Conservation (phyloP, 257 asterid genomes). For the Salvia splendens region DNA sequence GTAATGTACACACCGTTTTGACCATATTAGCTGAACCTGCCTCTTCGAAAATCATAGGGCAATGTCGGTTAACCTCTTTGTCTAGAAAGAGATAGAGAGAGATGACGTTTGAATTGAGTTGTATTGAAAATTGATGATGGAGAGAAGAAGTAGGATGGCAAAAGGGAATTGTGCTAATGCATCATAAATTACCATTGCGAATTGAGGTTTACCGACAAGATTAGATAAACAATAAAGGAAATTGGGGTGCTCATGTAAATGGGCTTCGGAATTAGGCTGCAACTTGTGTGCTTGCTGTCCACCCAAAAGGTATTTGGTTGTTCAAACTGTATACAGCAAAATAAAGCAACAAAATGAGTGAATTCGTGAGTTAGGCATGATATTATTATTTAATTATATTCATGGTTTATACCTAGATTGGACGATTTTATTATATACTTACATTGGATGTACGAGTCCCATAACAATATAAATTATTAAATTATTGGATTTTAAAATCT, state of each 20-base stretch:
- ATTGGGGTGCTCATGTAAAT: not conserved
- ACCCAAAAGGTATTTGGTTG: slow-evolving; percentile 24
- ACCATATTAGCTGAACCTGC: slow-evolving; percentile 32
- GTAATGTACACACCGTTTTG: slow-evolving; percentile 35
- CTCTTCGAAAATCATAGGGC: slow-evolving; percentile 26
- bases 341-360: not conserved
- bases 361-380: not conserved
- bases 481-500: too few relatives aligned
- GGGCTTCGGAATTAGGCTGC: slow-evolving; percentile 19
- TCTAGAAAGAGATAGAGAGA: slow-evolving; percentile 15
- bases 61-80: slow-evolving; percentile 48
- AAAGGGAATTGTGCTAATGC: not conserved
- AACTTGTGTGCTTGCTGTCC: not conserved
- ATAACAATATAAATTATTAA: too few relatives aligned
- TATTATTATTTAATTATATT: not conserved
- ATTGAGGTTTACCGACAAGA: slow-evolving; percentile 10
- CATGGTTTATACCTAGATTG: not conserved
- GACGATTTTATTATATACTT: too few relatives aligned
- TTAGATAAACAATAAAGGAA: not conserved
- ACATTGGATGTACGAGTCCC: too few relatives aligned
- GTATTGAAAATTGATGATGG: not conserved
- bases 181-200: not conserved
- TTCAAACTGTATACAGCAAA: slow-evolving; percentile 9
- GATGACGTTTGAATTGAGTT: slow-evolving; percentile 37
- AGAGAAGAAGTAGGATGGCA: not conserved